Base-by-base conservation (phyloP, 495 filamentous ascomycete genomes). In the Amniculicola lignicola region DNA sequence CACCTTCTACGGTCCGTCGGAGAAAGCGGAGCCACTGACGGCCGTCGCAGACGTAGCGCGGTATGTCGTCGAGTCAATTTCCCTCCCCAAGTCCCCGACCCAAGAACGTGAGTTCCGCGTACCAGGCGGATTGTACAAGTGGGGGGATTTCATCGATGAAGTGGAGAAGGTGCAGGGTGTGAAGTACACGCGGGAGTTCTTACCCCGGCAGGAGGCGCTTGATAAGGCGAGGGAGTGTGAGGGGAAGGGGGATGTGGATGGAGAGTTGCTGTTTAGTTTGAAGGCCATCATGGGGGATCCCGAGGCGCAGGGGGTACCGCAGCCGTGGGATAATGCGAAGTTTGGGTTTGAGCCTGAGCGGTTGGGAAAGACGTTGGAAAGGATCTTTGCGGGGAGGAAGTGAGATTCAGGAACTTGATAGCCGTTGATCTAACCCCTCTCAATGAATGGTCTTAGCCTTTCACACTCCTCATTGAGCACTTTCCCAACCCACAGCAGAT, bases 281-380 rank as follows among this genome's bases (percentile, higher is more conserved):
- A 55, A 46, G 51, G 16, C 40, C 7, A 3, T 33, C 9, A 22
- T 55, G 40, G 51, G 40, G 15, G 51, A 45, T 23, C 33, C 12
- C 21, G 36, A 44, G 2, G 24, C 9, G 40, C 27, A 37, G 40
- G 2, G 19, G 15, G 51, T 55, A 16, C 29, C 29, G 12, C 23
- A 55, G 18, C 40, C 40, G 40, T 46, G 40, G 51, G 51, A 55
- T 24, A 55, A 55, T 33, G 51, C 37, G n/a, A 38, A 45, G 51
- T 55, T 55, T 45, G n/a, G 12, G 27, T 56, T 47, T 23, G 36
- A 46, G 52, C 41, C 41, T n/a, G 52, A 28, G 52, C 27, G 28
- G 41, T 46, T 56, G 22, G 42, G 40, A 25, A 19, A 47, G 23
- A 19, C 52, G 40, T 24, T 56, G 40, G 36, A 28, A 29, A 47